Evolutionary conservation across 768 basidiomycete species (phyloP).

Genomic region (Infundibulicybe gibba): DNA sequence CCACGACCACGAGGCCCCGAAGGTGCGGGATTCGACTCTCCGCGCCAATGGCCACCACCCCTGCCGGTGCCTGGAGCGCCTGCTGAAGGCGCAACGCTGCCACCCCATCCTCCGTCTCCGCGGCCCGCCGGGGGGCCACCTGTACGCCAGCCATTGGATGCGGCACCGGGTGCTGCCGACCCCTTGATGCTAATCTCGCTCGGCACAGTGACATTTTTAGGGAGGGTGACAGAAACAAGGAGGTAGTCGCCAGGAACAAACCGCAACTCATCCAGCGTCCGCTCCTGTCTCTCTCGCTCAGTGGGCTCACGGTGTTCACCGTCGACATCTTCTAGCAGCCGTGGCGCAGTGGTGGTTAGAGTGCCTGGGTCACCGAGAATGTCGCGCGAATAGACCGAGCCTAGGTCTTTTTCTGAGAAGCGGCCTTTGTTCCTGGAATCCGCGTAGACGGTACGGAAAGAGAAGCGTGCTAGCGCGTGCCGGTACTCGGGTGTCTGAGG

Average conservation of each 20-base stretch:
- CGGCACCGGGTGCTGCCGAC: constrained; percentile 26
- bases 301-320: constrained; percentile 26
- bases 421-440: constrained; percentile 70
- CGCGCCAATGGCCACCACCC: constrained; percentile 75
- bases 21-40: constrained; percentile 53
- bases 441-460: constrained; percentile 77
- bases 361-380: constrained; percentile 79
- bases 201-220: constrained; percentile 56
- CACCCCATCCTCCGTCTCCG: constrained; percentile 49
- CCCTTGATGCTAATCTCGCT: constrained; percentile 55
- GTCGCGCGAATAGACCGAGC: constrained; percentile 79
- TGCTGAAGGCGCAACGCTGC: constrained; percentile 25
- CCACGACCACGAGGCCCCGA: constrained; percentile 42
- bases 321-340: constrained; percentile 53
- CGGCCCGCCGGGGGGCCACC: constrained; percentile 29
- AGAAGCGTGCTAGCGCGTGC: constrained; percentile 79
- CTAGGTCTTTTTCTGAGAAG: constrained; percentile 75
- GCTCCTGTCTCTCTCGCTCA: constrained; percentile 56
- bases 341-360: constrained; percentile 50
- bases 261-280: constrained; percentile 74
- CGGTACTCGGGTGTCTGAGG: constrained; percentile 69
- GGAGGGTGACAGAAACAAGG: constrained; percentile 69
- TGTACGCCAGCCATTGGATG: constrained; percentile 28
- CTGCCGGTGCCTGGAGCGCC: constrained; percentile 32
- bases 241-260: constrained; percentile 83